These are phyloP conservation scores for Hygrophorus russula DNA, from an alignment of 768 basidiomycete species.

Conservation along the genomic window DNA sequence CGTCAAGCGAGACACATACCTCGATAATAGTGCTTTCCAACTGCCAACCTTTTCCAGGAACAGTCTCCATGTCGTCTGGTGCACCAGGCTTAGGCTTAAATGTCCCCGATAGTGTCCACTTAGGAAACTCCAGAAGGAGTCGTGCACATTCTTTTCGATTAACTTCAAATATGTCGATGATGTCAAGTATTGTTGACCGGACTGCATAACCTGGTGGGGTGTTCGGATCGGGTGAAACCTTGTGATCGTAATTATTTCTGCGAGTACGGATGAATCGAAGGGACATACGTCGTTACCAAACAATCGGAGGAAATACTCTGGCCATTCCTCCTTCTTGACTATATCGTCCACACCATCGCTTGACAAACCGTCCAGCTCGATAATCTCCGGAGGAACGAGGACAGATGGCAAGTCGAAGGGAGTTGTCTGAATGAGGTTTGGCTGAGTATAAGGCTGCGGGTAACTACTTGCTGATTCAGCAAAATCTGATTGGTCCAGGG, in stretches of 20 bases:
- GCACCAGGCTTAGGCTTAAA: slow-evolving; percentile 74
- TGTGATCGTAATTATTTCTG: slow-evolving; percentile 3
- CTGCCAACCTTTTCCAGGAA: slow-evolving; percentile 67
- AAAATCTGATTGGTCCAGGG: slow-evolving; percentile 53
- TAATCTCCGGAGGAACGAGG: slow-evolving; percentile 79
- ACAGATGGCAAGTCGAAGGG: slow-evolving; percentile 68
- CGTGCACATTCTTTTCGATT: slow-evolving; percentile 94
- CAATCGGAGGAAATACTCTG: slow-evolving; percentile 54
- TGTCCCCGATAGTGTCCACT: slow-evolving; percentile 73
- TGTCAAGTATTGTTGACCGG: slow-evolving; percentile 62
- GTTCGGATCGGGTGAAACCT: slow-evolving; percentile 71
- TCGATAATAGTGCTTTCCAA: slow-evolving; percentile 85
- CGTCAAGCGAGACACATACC: slow-evolving; percentile 26
- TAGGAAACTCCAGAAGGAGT: slow-evolving; percentile 74
- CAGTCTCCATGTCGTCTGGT: slow-evolving; percentile 36
- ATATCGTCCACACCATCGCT: slow-evolving; percentile 60
- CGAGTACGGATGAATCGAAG: background rate
- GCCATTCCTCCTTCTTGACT: slow-evolving; percentile 77
- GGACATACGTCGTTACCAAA: slow-evolving; percentile 48
- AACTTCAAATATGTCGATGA: slow-evolving; percentile 83
- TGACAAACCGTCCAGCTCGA: slow-evolving; percentile 65
- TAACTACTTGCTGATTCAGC: slow-evolving; percentile 42
- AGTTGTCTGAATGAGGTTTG: slow-evolving; percentile 27
- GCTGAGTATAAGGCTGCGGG: slow-evolving; percentile 52
- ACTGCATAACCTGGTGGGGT: slow-evolving; percentile 74